These are phyloP conservation scores for Myriosclerotinia curreyana DNA, from an alignment of 2,329 filamentous ascomycete species.

Conservation along the genomic window DNA sequence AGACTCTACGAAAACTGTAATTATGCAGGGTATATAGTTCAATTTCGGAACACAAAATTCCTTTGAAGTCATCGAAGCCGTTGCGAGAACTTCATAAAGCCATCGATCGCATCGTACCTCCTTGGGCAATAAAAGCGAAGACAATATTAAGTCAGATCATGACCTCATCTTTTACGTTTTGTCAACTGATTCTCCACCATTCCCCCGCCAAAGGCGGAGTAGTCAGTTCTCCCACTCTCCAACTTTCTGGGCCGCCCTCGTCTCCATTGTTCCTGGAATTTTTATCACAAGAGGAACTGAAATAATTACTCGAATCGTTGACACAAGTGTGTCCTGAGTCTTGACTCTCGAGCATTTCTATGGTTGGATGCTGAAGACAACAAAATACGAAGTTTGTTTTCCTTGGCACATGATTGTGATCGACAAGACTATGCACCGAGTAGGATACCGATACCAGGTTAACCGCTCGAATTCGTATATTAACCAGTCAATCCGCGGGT, in stretches of 20 bases:
- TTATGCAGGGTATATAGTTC: not conserved
- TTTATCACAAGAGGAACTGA: not conserved
- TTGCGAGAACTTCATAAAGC: not conserved
- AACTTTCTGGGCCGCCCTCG: not conserved
- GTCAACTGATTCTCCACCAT: not conserved
- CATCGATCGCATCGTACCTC: not conserved
- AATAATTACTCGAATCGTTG: not conserved
- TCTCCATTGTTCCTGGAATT: not conserved
- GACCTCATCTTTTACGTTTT: slow-evolving; percentile 2
- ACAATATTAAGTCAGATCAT: not conserved
- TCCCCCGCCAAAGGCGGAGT: not conserved
- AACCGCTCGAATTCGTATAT: slow-evolving; percentile 2
- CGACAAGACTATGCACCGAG: slow-evolving; percentile 13
- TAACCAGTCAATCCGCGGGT: not conserved
- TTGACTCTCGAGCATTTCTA: not conserved
- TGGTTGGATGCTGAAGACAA: not conserved
- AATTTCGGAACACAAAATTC: not conserved
- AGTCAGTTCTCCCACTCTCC: not conserved
- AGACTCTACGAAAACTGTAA: not conserved
- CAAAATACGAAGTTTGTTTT: slow-evolving; percentile 3
- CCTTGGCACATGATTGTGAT: slow-evolving; percentile 9
- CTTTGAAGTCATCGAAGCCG: not conserved
- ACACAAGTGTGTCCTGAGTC: not conserved
- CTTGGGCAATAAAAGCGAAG: not conserved
- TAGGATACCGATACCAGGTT: slow-evolving; percentile 6